These are phyloP conservation scores for Emericellopsis atlantica DNA, from an alignment of 2,329 filamentous ascomycete genomes.

Conservation along the genomic window DNA sequence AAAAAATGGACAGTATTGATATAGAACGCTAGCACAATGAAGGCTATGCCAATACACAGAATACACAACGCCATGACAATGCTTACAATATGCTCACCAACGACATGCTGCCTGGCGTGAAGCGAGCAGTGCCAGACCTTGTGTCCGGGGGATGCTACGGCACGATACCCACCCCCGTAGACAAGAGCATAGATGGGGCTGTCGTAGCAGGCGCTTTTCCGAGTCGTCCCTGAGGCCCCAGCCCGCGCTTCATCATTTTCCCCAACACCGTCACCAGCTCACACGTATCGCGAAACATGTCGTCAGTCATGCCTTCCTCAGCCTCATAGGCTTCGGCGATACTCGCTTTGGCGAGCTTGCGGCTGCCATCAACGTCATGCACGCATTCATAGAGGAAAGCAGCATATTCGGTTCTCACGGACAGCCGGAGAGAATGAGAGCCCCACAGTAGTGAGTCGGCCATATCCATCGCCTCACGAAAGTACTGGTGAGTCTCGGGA, in stretches of 20 bases:
- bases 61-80: too few relatives aligned
- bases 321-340: slow-evolving; percentile 88
- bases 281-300: slow-evolving; percentile 86
- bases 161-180: too few relatives aligned
- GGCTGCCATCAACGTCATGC: slow-evolving; percentile 65
- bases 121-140: too few relatives aligned
- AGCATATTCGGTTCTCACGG: slow-evolving; percentile 82
- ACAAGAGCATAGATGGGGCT: too few relatives aligned
- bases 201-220: too few relatives aligned
- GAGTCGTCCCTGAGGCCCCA: slow-evolving; percentile 20
- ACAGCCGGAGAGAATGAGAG: slow-evolving; percentile 79
- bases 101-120: too few relatives aligned
- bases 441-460: slow-evolving; percentile 70
- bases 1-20: slow-evolving; percentile 7
- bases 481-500: slow-evolving; percentile 68
- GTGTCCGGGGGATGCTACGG: too few relatives aligned
- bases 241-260: slow-evolving; percentile 74
- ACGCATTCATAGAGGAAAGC: slow-evolving; percentile 91
- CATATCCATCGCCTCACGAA: slow-evolving; percentile 62
- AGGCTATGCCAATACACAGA: too few relatives aligned
- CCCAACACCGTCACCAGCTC: slow-evolving; percentile 77
- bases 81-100: too few relatives aligned
- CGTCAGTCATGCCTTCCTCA: slow-evolving; percentile 85
- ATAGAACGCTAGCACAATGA: too few relatives aligned
- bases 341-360: slow-evolving; percentile 66